phyloP scores from a whole-genome alignment of 23 red algal genomes.

The Gracilaria domingensis region DNA sequence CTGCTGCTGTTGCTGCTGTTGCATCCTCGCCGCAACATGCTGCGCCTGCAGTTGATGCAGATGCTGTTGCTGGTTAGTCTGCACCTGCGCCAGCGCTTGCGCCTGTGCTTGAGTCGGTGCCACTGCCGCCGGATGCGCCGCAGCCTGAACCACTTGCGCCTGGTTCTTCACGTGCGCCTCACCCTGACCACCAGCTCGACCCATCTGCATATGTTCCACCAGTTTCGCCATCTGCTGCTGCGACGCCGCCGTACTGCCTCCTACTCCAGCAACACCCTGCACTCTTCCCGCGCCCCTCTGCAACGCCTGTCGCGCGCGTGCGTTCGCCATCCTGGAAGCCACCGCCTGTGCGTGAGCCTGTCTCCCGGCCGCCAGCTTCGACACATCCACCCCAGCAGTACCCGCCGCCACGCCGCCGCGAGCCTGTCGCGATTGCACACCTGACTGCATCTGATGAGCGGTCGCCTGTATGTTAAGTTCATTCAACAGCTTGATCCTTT shows the following conservation, averaged over 20 bases:
- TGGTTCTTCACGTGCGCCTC: slow-evolving; percentile 6
- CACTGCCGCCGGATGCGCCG: neutral
- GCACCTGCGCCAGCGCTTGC: slow-evolving; percentile 5
- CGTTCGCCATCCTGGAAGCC: neutral
- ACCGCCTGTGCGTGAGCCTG: neutral
- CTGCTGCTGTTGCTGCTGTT: neutral
- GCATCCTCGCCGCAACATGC: neutral
- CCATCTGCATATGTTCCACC: neutral
- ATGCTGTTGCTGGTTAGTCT: neutral
- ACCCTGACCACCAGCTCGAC: neutral
- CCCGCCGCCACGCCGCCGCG: neutral
- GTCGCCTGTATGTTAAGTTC: neutral
- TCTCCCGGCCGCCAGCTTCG: neutral
- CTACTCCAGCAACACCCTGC: neutral
- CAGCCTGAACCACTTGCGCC: neutral
- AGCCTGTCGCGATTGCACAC: neutral
- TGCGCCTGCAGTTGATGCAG: slow-evolving; percentile 1
- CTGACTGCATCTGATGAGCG: neutral
- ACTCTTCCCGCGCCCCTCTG: neutral
- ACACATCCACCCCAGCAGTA: slow-evolving; percentile 16
- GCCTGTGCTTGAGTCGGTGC: slow-evolving; percentile 4
- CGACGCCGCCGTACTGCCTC: neutral
- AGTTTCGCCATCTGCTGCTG: neutral
- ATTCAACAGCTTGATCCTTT: neutral
- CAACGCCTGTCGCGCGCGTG: neutral